Evolutionary conservation across 2,329 filamentous ascomycete species (phyloP).

Genomic region (Hypoxylon sp.): DNA sequence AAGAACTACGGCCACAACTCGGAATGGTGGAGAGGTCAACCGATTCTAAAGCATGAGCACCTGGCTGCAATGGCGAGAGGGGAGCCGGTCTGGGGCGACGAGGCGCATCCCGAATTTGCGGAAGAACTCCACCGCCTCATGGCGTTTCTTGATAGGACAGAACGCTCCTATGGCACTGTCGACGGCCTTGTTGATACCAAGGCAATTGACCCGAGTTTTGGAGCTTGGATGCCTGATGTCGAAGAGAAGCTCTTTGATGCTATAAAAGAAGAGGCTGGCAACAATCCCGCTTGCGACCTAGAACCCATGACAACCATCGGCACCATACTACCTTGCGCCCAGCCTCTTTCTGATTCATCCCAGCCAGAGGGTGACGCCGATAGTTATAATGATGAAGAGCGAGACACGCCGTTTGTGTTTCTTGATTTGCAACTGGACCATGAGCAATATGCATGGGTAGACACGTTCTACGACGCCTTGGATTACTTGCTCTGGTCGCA

Average conservation of each 20-base stretch:
- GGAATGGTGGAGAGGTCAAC: slow-evolving; percentile 74
- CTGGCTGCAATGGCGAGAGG: slow-evolving; percentile 54
- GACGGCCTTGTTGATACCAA: slow-evolving; percentile 62
- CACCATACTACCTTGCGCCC: slow-evolving; percentile 40
- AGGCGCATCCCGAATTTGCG: slow-evolving; percentile 58
- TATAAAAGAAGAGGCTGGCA: slow-evolving; percentile 38
- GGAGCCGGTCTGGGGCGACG: slow-evolving; percentile 54
- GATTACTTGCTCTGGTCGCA: slow-evolving; percentile 66
- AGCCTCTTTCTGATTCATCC: slow-evolving; percentile 12
- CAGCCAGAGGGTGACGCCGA: slow-evolving; percentile 38
- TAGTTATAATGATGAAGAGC: slow-evolving; percentile 53
- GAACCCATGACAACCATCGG: slow-evolving; percentile 48
- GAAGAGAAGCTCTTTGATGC: slow-evolving; percentile 60
- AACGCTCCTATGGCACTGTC: slow-evolving; percentile 71
- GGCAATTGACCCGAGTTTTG: slow-evolving; percentile 52
- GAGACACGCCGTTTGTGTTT: slow-evolving; percentile 59
- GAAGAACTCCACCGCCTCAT: slow-evolving; percentile 74
- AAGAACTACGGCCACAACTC: slow-evolving; percentile 68
- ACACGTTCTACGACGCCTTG: slow-evolving; percentile 64
- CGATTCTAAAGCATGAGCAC: slow-evolving; percentile 61
- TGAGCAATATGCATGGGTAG: slow-evolving; percentile 58
- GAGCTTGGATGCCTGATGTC: slow-evolving; percentile 60
- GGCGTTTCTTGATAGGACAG: slow-evolving; percentile 73
- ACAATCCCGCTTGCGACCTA: slow-evolving; percentile 44
- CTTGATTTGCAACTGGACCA: slow-evolving; percentile 59